Evolutionary conservation across 2,329 filamentous ascomycete genomes (phyloP).

Genomic region (Orbilia javanica): DNA sequence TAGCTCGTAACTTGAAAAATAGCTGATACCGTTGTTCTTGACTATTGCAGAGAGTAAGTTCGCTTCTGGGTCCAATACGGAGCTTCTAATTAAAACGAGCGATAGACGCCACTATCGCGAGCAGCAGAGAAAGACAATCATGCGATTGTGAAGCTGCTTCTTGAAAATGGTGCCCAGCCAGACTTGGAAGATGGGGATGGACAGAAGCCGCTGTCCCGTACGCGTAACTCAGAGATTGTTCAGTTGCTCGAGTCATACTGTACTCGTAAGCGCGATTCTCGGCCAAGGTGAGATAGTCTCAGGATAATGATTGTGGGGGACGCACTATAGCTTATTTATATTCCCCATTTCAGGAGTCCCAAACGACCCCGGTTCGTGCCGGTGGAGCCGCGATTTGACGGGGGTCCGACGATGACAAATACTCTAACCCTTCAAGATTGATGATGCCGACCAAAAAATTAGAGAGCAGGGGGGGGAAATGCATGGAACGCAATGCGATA

Average conservation of each 20-base stretch:
- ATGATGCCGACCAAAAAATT: too few species aligned
- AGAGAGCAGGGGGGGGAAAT: too few species aligned
- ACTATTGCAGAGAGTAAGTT: slow-evolving; percentile 1
- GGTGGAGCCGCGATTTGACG: too few species aligned
- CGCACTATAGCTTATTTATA: too few species aligned
- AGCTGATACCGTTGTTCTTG: too few species aligned
- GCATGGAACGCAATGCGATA: too few species aligned
- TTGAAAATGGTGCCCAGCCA: slow-evolving; percentile 1
- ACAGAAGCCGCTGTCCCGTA: background rate
- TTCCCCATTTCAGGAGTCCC: too few species aligned
- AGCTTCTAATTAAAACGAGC: background rate
- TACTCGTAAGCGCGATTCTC: background rate
- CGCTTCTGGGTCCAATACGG: background rate
- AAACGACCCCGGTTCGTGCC: too few species aligned
- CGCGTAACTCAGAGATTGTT: background rate
- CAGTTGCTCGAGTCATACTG: background rate
- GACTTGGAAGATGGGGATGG: background rate
- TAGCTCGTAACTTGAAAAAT: too few species aligned
- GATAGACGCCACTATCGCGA: background rate
- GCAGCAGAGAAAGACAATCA: background rate
- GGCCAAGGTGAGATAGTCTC: background rate
- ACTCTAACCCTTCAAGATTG: too few species aligned
- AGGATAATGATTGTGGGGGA: too few species aligned
- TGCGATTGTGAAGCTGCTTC: slow-evolving; percentile 3
- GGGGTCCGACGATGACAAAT: too few species aligned